Evolutionary conservation across 2,329 filamentous ascomycete genomes (phyloP).

Genomic region (Fusarium buharicum): DNA sequence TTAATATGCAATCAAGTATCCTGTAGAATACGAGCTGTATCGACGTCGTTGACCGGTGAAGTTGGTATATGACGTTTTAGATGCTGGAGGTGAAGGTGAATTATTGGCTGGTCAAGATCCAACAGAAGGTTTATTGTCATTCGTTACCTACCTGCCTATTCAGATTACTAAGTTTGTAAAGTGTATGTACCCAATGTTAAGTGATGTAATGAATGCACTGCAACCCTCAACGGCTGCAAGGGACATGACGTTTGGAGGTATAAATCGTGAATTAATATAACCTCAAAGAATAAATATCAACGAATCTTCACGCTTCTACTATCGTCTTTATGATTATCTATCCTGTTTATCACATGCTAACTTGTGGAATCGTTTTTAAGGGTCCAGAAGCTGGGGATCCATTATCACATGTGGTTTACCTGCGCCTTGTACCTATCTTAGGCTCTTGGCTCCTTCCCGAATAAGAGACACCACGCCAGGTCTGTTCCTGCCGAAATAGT

Average conservation of each 20-base stretch:
- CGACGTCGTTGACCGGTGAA: conserved; percentile 19
- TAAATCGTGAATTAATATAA: neutral
- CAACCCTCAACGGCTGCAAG: neutral
- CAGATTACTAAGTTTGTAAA: neutral
- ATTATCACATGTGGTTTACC: conserved; percentile 46
- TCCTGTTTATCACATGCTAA: conserved; percentile 4
- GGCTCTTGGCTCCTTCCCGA: conserved; percentile 35
- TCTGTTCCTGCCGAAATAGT: conserved; percentile 19
- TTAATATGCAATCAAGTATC: neutral
- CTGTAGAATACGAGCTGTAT: neutral
- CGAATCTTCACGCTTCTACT: neutral
- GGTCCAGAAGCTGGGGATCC: conserved; percentile 18
- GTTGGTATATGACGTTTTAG: conserved; percentile 10
- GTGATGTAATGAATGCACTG: neutral
- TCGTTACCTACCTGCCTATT: neutral
- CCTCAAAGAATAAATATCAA: neutral
- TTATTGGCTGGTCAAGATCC: neutral
- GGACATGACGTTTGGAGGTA: neutral
- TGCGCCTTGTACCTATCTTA: too few relatives aligned
- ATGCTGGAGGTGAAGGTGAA: neutral
- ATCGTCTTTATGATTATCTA: neutral
- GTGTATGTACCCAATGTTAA: too few relatives aligned
- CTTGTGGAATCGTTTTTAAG: conserved; percentile 2
- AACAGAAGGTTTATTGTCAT: neutral
- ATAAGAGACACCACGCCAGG: conserved; percentile 11